A percentile compares a stretch with the other conserved stretches of the same genome.
These are phyloP conservation scores for Zygosaccharomyces rouxii DNA, from an alignment of 805 yeast species.

Conservation along the genomic window DNA sequence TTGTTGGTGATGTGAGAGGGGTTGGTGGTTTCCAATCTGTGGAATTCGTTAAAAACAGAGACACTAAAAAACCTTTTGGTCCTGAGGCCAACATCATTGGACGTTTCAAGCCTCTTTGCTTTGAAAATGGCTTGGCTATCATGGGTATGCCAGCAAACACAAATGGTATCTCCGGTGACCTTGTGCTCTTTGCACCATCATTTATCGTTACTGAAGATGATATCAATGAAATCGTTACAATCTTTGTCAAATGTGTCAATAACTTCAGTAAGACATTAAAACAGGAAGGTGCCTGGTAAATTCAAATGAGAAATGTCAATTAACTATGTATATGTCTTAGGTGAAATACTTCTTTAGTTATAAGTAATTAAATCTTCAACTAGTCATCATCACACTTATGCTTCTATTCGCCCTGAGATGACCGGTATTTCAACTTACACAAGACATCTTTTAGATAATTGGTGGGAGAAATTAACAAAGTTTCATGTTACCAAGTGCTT, in stretches of 20 bases:
- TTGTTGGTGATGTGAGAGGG: constrained; percentile 60
- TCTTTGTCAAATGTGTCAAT: constrained; percentile 38
- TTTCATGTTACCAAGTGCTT: too few species aligned
- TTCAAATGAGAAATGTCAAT: not conserved
- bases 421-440: too few species aligned
- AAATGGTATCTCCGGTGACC: constrained; percentile 41
- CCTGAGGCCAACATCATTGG: constrained; percentile 36
- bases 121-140: constrained; percentile 43
- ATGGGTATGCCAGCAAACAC: constrained; percentile 47
- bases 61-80: constrained; percentile 47
- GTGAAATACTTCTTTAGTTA: not conserved
- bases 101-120: constrained; percentile 34
- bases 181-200: constrained; percentile 43
- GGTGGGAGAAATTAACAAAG: too few species aligned
- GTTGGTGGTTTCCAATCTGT: constrained; percentile 57
- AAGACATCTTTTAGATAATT: too few species aligned
- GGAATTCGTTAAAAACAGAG: constrained; percentile 51
- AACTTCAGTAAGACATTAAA: constrained; percentile 27
- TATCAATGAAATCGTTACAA: constrained; percentile 40
- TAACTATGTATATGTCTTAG: not conserved
- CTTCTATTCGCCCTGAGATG: too few species aligned
- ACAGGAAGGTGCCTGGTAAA: constrained; percentile 16
- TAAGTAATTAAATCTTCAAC: not conserved
- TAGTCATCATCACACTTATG: too few species aligned
- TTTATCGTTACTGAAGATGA: constrained; percentile 41